Percentiles rank a stretch among this genome's conserved stretches.
These are phyloP conservation scores for Cyberlindnera nakhonratchasimensis DNA, from an alignment of 805 yeast species.

Conservation along the genomic window DNA sequence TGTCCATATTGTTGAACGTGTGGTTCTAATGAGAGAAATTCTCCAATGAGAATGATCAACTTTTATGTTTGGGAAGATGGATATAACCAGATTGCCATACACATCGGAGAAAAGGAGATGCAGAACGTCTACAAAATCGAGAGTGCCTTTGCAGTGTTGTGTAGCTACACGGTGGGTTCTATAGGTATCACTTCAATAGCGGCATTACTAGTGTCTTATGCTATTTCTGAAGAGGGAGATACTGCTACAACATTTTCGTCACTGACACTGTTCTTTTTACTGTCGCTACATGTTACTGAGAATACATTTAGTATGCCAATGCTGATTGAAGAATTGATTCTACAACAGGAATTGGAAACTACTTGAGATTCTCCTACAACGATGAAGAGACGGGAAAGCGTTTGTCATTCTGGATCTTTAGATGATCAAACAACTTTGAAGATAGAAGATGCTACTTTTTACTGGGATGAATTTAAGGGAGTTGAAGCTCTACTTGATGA, in stretches of 20 bases:
- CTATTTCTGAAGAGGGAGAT: constrained; percentile 38
- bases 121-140: constrained; percentile 51
- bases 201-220: constrained; percentile 38
- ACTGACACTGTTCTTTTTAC: constrained; percentile 56
- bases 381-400: constrained; percentile 34
- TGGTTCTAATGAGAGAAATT: constrained; percentile 53
- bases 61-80: constrained; percentile 87
- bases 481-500: neutral
- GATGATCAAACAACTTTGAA: constrained; percentile 40
- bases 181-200: constrained; percentile 55
- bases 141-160: constrained; percentile 48
- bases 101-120: constrained; percentile 58
- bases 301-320: constrained; percentile 42
- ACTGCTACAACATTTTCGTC: constrained; percentile 66
- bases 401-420: constrained; percentile 23
- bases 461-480: constrained; percentile 51
- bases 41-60: constrained; percentile 63
- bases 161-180: constrained; percentile 46
- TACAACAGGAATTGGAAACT: constrained; percentile 51
- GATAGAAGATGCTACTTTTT: constrained; percentile 50
- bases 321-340: constrained; percentile 43
- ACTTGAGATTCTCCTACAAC: constrained; percentile 46
- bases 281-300: constrained; percentile 55
- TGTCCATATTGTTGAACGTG: constrained; percentile 58
- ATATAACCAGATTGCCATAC: constrained; percentile 48